Evolutionary conservation across 805 yeast genomes (phyloP).

Genomic region (Hanseniaspora guilliermondii): DNA sequence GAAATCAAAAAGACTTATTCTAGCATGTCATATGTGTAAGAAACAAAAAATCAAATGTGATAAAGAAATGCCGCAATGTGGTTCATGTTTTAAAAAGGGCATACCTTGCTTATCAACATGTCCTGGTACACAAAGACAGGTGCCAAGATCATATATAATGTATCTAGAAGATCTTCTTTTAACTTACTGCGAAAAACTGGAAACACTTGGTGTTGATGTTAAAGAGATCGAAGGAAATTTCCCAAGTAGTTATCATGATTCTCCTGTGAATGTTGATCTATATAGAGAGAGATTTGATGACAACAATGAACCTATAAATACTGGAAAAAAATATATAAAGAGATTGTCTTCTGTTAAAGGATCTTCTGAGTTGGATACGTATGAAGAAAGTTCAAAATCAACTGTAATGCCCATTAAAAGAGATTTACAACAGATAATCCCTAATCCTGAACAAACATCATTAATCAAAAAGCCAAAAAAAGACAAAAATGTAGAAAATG

Average conservation of each 20-base stretch:
- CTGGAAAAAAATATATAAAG: conserved; percentile 21
- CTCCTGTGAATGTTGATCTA: conserved; percentile 21
- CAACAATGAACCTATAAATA: conserved; percentile 18
- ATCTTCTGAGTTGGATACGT: background rate
- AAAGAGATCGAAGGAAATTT: conserved; percentile 19
- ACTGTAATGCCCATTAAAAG: background rate
- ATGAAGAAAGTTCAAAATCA: background rate
- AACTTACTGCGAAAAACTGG: conserved; percentile 41
- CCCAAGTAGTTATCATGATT: conserved; percentile 23
- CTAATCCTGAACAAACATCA: background rate
- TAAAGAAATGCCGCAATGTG: conserved; percentile 12
- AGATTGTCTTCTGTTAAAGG: conserved; percentile 17
- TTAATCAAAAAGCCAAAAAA: background rate
- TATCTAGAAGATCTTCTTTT: conserved; percentile 56
- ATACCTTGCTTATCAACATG: conserved; percentile 70
- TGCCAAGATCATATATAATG: conserved; percentile 67
- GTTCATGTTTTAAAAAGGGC: conserved; percentile 9
- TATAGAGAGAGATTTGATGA: conserved; percentile 18
- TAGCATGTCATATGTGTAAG: conserved; percentile 10
- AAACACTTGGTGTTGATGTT: conserved; percentile 32
- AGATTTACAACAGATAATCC: background rate
- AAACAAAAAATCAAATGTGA: conserved; percentile 11
- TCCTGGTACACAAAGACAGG: conserved; percentile 76
- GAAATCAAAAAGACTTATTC: conserved; percentile 3
- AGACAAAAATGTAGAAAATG: background rate